These are phyloP conservation scores for Eucalyptus decipiens DNA, from an alignment of 345 rosid genomes.

Conservation along the genomic window DNA sequence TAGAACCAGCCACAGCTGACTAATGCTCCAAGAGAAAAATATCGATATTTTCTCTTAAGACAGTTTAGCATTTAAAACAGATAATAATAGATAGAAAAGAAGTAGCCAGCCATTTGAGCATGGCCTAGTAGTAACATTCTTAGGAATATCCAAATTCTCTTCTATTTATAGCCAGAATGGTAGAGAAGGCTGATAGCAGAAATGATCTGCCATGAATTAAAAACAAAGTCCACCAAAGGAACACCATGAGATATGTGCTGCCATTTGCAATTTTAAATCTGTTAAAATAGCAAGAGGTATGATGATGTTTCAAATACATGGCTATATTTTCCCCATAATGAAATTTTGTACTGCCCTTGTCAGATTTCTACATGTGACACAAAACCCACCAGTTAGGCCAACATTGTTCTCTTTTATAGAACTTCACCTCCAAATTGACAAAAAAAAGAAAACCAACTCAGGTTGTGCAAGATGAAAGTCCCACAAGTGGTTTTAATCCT, in stretches of 20 bases:
- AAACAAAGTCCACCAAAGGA: background rate
- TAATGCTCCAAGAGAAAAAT: background rate
- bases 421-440: background rate
- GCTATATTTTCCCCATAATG: background rate
- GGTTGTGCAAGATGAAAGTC: background rate
- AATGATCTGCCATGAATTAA: background rate
- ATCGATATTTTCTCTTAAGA: background rate
- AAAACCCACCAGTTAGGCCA: background rate
- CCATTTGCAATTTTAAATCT: background rate
- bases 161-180: background rate
- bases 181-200: background rate
- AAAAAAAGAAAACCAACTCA: background rate
- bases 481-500: background rate
- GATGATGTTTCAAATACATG: background rate
- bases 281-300: background rate
- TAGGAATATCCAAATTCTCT: background rate
- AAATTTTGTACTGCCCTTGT: background rate
- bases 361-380: background rate
- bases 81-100: background rate
- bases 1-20: background rate
- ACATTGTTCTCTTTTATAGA: background rate
- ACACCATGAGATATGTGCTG: background rate
- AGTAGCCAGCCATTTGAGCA: background rate
- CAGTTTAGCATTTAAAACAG: background rate
- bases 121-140: background rate